These are phyloP conservation scores for Tetrapisispora iriomotensis DNA, from an alignment of 805 yeast species.

Conservation along the genomic window DNA sequence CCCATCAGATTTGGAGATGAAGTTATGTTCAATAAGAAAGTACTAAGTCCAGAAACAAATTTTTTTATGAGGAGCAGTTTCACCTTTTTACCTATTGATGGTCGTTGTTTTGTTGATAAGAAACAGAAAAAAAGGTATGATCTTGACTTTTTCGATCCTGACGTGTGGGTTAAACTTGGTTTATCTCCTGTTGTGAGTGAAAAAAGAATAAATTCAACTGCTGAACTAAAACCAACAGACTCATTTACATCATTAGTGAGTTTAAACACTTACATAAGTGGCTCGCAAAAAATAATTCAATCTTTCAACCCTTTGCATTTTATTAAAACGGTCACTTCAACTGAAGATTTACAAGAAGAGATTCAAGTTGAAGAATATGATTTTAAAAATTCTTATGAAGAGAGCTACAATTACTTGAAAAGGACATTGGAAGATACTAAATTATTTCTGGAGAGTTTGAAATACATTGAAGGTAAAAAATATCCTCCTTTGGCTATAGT, in stretches of 20 bases:
- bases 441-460: conserved; percentile 45
- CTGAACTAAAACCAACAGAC: neutral
- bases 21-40: conserved; percentile 61
- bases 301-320: conserved; percentile 10
- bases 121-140: conserved; percentile 47
- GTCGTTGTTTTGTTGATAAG: conserved; percentile 61
- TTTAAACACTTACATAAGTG: conserved; percentile 1
- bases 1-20: conserved; percentile 78
- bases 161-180: conserved; percentile 69
- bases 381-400: conserved; percentile 31
- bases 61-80: conserved; percentile 84
- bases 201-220: conserved; percentile 14
- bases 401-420: conserved; percentile 53
- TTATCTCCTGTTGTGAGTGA: conserved; percentile 61
- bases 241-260: neutral
- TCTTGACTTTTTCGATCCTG: conserved; percentile 70
- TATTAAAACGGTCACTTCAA: conserved; percentile 5
- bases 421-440: conserved; percentile 54
- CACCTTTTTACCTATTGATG: conserved; percentile 66
- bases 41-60: conserved; percentile 70
- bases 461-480: conserved; percentile 39
- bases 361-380: conserved; percentile 13
- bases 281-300: conserved; percentile 9
- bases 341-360: conserved; percentile 6
- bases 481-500: conserved; percentile 83